Percentiles rank a stretch among this genome's conserved stretches.
phyloP scores from a whole-genome alignment of 2,329 filamentous ascomycete species.

The Pyrenochaeta sp. region DNA sequence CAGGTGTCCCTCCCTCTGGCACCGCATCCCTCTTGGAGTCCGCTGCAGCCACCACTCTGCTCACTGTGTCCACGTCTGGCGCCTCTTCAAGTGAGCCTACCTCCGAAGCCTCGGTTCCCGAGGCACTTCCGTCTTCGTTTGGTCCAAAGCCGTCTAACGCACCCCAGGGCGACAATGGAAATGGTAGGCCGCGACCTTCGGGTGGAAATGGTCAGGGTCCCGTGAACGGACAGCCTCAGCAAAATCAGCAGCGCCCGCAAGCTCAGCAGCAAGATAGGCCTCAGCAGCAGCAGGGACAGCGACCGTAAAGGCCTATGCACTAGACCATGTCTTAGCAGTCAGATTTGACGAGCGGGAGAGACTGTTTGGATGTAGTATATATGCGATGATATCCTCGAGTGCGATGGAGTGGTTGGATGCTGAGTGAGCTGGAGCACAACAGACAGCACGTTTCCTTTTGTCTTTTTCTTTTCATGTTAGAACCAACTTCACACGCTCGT shows the following conservation, averaged over 20 bases:
- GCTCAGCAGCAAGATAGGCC: conserved; percentile 3
- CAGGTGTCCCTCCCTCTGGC: conserved; percentile 6
- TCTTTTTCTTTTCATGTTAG: conserved; percentile 2
- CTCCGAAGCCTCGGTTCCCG: not conserved
- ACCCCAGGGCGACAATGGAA: conserved; percentile 4
- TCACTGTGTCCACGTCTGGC: conserved; percentile 11
- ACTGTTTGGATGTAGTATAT: too few relatives aligned
- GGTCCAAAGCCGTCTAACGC: conserved; percentile 2
- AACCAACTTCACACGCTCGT: conserved; percentile 25
- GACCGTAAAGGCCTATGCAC: too few relatives aligned
- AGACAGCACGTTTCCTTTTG: not conserved
- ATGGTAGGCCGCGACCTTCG: conserved; percentile 1
- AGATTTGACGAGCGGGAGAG: too few relatives aligned
- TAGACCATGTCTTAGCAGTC: too few relatives aligned
- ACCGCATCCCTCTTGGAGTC: conserved; percentile 1
- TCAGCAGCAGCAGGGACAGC: conserved; percentile 9
- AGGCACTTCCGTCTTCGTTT: not conserved
- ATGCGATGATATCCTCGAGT: not conserved
- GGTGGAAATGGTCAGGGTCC: conserved; percentile 5
- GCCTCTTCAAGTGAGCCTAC: conserved; percentile 1
- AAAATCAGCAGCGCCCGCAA: conserved; percentile 4
- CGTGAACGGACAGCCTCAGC: not conserved
- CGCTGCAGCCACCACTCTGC: conserved; percentile 12
- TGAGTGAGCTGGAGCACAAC: conserved; percentile 11
- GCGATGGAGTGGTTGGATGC: not conserved